Conservation (phyloP, 169 alveolate genomes). For the Ichthyophthirius multifiliis region DNA sequence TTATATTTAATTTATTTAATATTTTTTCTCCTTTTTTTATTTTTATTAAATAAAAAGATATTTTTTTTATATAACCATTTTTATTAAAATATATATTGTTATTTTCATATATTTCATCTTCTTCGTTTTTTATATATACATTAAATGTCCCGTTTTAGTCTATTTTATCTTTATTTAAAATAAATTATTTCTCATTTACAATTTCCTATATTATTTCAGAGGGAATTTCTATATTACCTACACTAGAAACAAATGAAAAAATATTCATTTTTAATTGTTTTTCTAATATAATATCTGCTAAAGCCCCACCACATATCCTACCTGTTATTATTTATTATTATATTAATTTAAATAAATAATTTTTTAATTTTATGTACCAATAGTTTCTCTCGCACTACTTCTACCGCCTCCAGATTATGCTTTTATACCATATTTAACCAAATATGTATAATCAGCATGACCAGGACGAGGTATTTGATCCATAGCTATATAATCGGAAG, state of each 20-base stretch:
- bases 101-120: conserved; percentile 4
- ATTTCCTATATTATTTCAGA: neutral
- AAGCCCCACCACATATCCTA: conserved; percentile 75
- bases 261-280: conserved; percentile 11
- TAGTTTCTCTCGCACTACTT: conserved; percentile 80
- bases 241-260: conserved; percentile 42
- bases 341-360: conserved; percentile 39
- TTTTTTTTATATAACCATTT: neutral
- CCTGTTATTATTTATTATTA: conserved; percentile 81
- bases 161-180: conserved; percentile 23
- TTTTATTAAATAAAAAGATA: no score
- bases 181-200: neutral
- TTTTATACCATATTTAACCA: conserved; percentile 51
- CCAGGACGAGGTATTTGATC: conserved; percentile 69
- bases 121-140: neutral
- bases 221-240: conserved; percentile 40
- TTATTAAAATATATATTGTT: neutral
- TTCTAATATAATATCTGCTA: conserved; percentile 48
- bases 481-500: conserved; percentile 13
- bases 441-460: conserved; percentile 81
- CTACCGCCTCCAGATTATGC: conserved; percentile 85
- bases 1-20: neutral
- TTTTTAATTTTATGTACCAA: conserved; percentile 18
- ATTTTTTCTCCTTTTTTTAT: neutral
- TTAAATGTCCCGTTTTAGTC: conserved; percentile 31